Percentiles rank a stretch among this genome's conserved stretches.
Conservation (phyloP, 2,329 filamentous ascomycete species). For the Diaporthe sp. region DNA sequence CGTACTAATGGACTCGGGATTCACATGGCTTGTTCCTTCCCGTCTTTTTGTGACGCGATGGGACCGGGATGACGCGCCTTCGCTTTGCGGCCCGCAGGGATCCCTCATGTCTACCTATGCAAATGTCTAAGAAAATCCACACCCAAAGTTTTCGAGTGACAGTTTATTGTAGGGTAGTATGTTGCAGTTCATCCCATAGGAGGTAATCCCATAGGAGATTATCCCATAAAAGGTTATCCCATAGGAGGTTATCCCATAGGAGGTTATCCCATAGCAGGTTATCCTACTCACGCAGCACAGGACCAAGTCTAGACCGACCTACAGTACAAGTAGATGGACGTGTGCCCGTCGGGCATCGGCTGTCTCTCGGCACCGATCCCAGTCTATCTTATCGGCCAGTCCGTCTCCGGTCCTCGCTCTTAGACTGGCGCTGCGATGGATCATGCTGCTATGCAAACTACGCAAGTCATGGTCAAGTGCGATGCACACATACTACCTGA, state of each 20-base stretch:
- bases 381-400: constrained; percentile 26
- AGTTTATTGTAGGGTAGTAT: background rate
- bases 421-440: constrained; percentile 3
- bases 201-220: background rate
- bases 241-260: background rate
- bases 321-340: too few species aligned
- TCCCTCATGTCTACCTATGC: constrained; percentile 2
- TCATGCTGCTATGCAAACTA: background rate
- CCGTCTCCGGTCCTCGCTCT: constrained; percentile 24
- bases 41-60: constrained; percentile 21
- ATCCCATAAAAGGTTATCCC: background rate
- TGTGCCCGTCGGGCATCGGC: constrained; percentile 4
- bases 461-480: background rate
- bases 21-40: constrained; percentile 23
- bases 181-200: background rate
- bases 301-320: background rate
- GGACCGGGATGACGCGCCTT: constrained; percentile 33
- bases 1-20: background rate
- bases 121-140: background rate
- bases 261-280: background rate
- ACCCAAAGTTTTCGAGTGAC: background rate
- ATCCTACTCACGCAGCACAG: background rate
- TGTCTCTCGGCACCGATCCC: constrained; percentile 23
- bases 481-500: background rate
- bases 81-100: background rate